Evolutionary conservation across 192 early-diverging fungal species (phyloP).

Genomic region (Paraglomus occultum): DNA sequence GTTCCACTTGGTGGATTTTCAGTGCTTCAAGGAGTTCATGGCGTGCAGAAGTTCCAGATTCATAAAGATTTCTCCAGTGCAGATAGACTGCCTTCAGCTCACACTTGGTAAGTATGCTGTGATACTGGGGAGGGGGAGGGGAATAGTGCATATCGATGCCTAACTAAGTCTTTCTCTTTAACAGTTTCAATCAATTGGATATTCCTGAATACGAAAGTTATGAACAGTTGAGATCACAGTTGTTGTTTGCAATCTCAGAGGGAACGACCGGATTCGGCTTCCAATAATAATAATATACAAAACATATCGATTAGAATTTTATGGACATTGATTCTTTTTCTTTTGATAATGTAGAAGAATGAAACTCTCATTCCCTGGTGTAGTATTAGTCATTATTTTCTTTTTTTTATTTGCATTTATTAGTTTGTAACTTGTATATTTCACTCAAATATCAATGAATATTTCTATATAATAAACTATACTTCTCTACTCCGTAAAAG

Average conservation of each 20-base stretch:
- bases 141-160: slow-evolving; percentile 3
- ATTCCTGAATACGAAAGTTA: slow-evolving; percentile 91
- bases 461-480: too few species aligned
- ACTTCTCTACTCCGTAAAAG: too few species aligned
- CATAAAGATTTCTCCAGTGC: slow-evolving; percentile 91
- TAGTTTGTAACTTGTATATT: too few species aligned
- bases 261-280: slow-evolving; percentile 92
- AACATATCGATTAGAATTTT: too few species aligned
- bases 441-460: too few species aligned
- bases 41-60: slow-evolving; percentile 98
- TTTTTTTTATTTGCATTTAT: too few species aligned
- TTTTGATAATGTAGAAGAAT: too few species aligned
- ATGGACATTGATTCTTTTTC: too few species aligned
- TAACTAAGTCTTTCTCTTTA: slow-evolving; percentile 8
- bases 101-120: slow-evolving; percentile 78
- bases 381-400: too few species aligned
- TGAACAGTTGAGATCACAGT: slow-evolving; percentile 75
- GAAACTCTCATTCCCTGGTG: too few species aligned
- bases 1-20: slow-evolving; percentile 97
- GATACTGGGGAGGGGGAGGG: background rate
- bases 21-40: slow-evolving; percentile 87
- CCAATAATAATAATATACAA: slow-evolving; percentile 47
- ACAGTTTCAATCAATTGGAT: slow-evolving; percentile 97
- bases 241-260: slow-evolving; percentile 89
- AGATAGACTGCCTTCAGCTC: slow-evolving; percentile 90